phyloP scores from a whole-genome alignment of 495 filamentous ascomycete genomes.

The Podospora fimiseda region DNA sequence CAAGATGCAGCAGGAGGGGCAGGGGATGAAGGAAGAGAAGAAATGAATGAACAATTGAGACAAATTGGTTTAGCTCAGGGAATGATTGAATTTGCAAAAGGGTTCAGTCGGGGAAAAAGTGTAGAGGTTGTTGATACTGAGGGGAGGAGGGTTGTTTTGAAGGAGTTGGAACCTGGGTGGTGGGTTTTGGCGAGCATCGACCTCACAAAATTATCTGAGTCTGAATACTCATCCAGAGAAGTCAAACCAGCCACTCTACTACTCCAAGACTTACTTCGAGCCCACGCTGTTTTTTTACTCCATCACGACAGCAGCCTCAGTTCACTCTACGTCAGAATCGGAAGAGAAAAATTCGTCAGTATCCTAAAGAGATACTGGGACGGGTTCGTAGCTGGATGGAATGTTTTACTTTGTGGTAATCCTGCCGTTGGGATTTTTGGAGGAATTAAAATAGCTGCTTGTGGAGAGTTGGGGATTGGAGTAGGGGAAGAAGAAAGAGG shows the following conservation, averaged over 20 bases:
- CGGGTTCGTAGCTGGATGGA: conserved; percentile 73
- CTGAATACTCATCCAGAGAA: conserved; percentile 87
- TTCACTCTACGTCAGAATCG: conserved; percentile 53
- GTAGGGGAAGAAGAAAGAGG: conserved; percentile 93
- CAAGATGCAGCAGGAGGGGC: conserved; percentile 5
- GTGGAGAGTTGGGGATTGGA: conserved; percentile 86
- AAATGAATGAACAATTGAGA: conserved; percentile 74
- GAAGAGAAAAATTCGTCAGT: conserved; percentile 40
- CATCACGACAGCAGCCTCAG: conserved; percentile 71
- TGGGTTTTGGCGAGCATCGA: conserved; percentile 93
- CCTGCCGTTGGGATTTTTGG: conserved; percentile 72
- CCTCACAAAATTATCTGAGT: no score
- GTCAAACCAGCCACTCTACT: conserved; percentile 75
- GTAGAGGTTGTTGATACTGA: conserved; percentile 88
- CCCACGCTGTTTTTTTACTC: conserved; percentile 77
- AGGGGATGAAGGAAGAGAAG: conserved; percentile 42
- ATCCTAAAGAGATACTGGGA: conserved; percentile 83
- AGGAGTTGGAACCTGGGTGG: conserved; percentile 79
- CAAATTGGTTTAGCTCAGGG: conserved; percentile 97
- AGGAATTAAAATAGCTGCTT: conserved; percentile 82
- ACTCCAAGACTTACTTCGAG: conserved; percentile 71
- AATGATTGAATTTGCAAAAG: conserved; percentile 88
- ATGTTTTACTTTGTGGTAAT: conserved; percentile 82
- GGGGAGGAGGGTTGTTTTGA: conserved; percentile 71
- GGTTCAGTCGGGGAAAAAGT: conserved; percentile 68